Evolutionary conservation across 371 early-diverging fungal species (phyloP), one percentile per base, ranked within the genome.

Genomic region (Smittium mucronatum): DNA sequence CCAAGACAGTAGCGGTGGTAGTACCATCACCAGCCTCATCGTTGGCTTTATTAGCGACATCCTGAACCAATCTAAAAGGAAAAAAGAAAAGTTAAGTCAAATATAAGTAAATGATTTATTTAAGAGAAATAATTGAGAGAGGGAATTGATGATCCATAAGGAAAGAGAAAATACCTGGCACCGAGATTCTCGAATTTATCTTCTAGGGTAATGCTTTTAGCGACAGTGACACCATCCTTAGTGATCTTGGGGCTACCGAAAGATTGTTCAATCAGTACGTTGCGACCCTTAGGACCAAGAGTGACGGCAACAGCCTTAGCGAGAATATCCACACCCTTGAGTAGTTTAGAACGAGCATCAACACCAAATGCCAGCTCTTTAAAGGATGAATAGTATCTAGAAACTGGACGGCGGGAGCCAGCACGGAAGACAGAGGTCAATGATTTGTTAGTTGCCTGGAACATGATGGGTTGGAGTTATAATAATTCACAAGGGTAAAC

Each of bases 181-280:
- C 98, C 98, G 64, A 97, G 86, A 83, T 97, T 96, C 84, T 97
- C 97, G 75, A 97, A 93, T 82, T 93, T 94, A 81, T 93, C 91
- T 81, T 96, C 93, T 36, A 98, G 84, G 34, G 88, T 84, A 80
- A 98, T 93, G 71, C 93, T 86, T 85, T 96, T 97, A 72, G 98
- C 98, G 57, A 98, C 98, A 69, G 98, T 94, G 57, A 98, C 98
- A 82, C 98, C 98, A 80, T 98, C 98, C 90, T 98, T 98, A 78
- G 98, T 98, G 81, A 98, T 98, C 87, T 96, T 97, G 79, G 98
- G 98, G 59, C 90, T 86, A 36, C 97, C 98, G 73, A 94, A 98
- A 64, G 95, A 80, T 80, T 98, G 98, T 75, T 95, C 94, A 78
- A 98, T 98, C 72, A 98, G 84, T 36, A 98, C 98, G 76, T 95